Base-by-base conservation (phyloP, 805 yeast species). In the Lipomyces sp. region DNA sequence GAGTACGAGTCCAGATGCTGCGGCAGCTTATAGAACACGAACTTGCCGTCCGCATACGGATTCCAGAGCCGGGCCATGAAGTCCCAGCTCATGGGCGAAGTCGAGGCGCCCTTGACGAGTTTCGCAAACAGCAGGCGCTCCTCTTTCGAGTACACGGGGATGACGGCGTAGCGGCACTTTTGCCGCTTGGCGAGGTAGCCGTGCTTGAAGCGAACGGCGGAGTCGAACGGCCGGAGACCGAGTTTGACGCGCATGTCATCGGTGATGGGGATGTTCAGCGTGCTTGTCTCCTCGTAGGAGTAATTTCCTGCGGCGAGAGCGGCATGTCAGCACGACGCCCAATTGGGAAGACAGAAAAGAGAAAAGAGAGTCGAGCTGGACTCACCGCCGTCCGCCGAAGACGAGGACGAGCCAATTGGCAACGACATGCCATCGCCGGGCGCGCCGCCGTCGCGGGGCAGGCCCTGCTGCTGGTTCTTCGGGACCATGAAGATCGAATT, bases 111-210 rank as follows among this genome's bases (percentile, higher is more conserved):
- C 42, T 29, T 28, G 40, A 51, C 33, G 23, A 43, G 24, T 26
- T 47, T 40, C 11, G 56, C 52, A 21, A 51, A 51, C 14, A 51
- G 46, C 28, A 34, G 41, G n/a, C 56, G 56, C 39, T 51, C 56
- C 23, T 47, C 56, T n/a, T 45, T 49, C 21, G 56, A 40, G 43
- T 51, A 51, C 29, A 51, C 49, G 24, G 56, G 56, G 33, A 51
- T 51, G 33, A 51, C 56, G 22, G 56, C 56, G 43, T 33, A 51
- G 21, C 47, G 47, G 36, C 56, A 51, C 21, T 37, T 31, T 22
- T 51, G 56, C 32, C 52, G 52, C 40, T 51, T 51, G 22, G 56
- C 56, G 14, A 51, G 44, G 28, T 51, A 43, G 32, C 49, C 47
- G 40, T 51, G 56, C 40, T 51, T 51, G 43, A 43, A 51, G 21